Percentiles rank a stretch among this genome's conserved stretches.
These are phyloP conservation scores for Ustilago esculenta DNA, from an alignment of 1,284 basidiomycete species.

Conservation along the genomic window DNA sequence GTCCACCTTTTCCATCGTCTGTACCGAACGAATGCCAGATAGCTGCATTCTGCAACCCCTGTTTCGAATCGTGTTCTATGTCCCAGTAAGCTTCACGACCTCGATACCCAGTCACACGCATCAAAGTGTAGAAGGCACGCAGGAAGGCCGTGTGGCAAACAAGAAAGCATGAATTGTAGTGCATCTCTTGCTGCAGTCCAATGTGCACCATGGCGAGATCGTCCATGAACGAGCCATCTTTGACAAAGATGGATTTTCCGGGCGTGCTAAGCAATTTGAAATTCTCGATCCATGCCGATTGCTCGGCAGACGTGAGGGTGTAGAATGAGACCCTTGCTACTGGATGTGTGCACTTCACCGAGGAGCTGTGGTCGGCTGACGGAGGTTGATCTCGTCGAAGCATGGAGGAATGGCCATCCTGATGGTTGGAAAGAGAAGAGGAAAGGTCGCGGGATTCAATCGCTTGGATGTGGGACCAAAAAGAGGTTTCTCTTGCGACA, in stretches of 20 bases:
- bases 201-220: constrained; percentile 36
- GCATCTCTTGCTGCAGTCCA: constrained; percentile 36
- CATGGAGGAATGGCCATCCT: background rate
- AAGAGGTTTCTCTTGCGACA: constrained; percentile 8
- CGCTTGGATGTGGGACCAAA: constrained; percentile 13
- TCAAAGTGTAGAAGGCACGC: constrained; percentile 26
- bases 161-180: constrained; percentile 39
- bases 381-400: background rate
- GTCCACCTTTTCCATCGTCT: constrained; percentile 15
- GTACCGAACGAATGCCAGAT: constrained; percentile 12
- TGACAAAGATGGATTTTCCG: constrained; percentile 30
- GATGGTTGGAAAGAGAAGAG: background rate
- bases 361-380: background rate
- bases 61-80: constrained; percentile 13
- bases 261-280: constrained; percentile 6
- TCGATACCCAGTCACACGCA: constrained; percentile 25
- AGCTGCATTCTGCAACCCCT: constrained; percentile 9
- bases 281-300: constrained; percentile 8
- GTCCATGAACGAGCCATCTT: constrained; percentile 25
- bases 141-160: constrained; percentile 33
- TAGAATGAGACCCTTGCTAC: constrained; percentile 33
- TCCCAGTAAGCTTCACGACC: constrained; percentile 38
- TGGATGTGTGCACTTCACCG: constrained; percentile 27
- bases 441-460: constrained; percentile 6
- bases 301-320: constrained; percentile 10